Conservation (phyloP, 345 rosid species). For the Anastatica hierochuntica region DNA sequence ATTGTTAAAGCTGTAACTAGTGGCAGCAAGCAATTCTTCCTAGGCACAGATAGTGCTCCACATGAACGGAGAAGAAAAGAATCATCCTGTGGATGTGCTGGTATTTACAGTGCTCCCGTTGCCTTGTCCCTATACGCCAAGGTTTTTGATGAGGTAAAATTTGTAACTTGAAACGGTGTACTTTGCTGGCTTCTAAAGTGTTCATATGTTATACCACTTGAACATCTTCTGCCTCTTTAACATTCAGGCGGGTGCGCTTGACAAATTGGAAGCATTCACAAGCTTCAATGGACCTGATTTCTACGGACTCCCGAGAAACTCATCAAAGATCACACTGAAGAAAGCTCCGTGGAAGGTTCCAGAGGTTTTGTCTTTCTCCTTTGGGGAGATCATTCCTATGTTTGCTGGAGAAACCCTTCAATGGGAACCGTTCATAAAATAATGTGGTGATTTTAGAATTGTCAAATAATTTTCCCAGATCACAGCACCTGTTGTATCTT, state of each 20-base stretch:
- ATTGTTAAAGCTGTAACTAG: slow-evolving; percentile 85
- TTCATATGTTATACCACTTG: neutral
- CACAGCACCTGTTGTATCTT: neutral
- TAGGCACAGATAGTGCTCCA: slow-evolving; percentile 98
- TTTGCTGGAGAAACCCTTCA: slow-evolving; percentile 72
- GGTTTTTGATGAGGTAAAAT: slow-evolving; percentile 67
- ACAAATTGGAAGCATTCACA: slow-evolving; percentile 85
- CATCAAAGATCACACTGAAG: slow-evolving; percentile 52
- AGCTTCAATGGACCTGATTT: slow-evolving; percentile 95
- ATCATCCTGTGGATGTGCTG: slow-evolving; percentile 87
- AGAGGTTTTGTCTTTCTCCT: slow-evolving; percentile 48
- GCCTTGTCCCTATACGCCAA: slow-evolving; percentile 64
- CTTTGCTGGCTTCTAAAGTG: neutral
- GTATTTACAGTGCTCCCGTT: slow-evolving; percentile 66
- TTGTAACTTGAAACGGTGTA: neutral
- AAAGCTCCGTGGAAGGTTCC: slow-evolving; percentile 74
- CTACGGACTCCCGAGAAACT: slow-evolving; percentile 86
- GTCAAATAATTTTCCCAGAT: neutral
- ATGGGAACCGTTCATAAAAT: slow-evolving; percentile 38
- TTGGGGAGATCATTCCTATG: slow-evolving; percentile 83
- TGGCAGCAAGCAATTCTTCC: slow-evolving; percentile 77
- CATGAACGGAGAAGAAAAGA: slow-evolving; percentile 79
- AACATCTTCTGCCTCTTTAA: too few species aligned
- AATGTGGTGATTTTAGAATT: slow-evolving; percentile 1
- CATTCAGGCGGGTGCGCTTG: slow-evolving; percentile 86